Evolutionary conservation across 148 eudicot genomes (phyloP), one percentile per base, ranked within the genome.

Genomic region (Dianthus caryophyllus): DNA sequence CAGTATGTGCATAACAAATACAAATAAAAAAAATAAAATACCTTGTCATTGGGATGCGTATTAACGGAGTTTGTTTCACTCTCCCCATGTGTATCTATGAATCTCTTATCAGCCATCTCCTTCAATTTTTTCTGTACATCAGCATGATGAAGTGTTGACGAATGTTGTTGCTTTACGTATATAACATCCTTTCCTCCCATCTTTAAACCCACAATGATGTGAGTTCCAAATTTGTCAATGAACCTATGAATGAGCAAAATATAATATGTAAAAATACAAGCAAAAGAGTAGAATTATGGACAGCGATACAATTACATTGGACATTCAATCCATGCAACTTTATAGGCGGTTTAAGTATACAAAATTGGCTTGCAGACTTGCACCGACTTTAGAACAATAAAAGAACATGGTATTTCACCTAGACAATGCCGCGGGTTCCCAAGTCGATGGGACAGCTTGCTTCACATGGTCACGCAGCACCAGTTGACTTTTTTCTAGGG

Each of bases 171-270:
- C 78, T 94, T 94, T 74, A 83, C 68, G 73, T 80, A 90, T 60
- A 94, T 82, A 57, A 94, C 97, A 86, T 94, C 98, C 72, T 94
- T 94, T 41, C 98, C 98, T 73, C 98, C 98, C 98, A 94, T 90
- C 84, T 88, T 94, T 44, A 90, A 70, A 60, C 97, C 98, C 69
- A 86, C 98, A 75, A 94, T 81, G 65, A 94, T 79, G 76, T 94
- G 98, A 49, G 97, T 94, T 71, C 98, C 98, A 77, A 87, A 94
- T 50, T 77, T 80, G 38, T 86, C 91, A 75, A 94, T 94, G 73
- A 94, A 94, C 82, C 98, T 94, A 84, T 44, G 68, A 38, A 65
- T 21, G 75, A 59, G 68, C 61, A n/a, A 65, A 21, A 8, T 61
- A 36, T 18, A 25, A 24, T 25, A 10, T 38, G 2, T 14, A 56